A percentile compares a stretch with the other conserved stretches of the same genome.
These are phyloP conservation scores for Canariomyces notabilis DNA, from an alignment of 2,329 filamentous ascomycete genomes.

Conservation along the genomic window DNA sequence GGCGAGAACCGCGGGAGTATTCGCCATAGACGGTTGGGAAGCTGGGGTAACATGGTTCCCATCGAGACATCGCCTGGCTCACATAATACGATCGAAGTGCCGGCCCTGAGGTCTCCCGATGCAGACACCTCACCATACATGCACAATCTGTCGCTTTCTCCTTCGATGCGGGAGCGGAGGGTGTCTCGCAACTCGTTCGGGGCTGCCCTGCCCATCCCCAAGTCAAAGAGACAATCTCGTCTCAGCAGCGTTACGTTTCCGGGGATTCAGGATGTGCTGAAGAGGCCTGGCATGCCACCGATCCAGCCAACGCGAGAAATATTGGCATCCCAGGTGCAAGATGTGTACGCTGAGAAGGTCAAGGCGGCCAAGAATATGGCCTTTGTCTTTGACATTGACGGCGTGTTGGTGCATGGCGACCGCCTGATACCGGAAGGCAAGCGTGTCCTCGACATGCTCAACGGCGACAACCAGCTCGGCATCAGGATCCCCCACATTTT, in stretches of 20 bases:
- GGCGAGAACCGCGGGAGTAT: constrained; percentile 2
- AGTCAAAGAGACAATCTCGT: constrained; percentile 63
- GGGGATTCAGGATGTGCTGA: constrained; percentile 33
- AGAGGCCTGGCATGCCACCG: constrained; percentile 52
- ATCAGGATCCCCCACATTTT: constrained; percentile 75
- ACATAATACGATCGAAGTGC: constrained; percentile 60
- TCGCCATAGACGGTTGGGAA: constrained; percentile 2
- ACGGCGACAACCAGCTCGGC: constrained; percentile 70
- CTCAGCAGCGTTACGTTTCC: constrained; percentile 53
- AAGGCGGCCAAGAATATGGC: constrained; percentile 71
- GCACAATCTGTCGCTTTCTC: constrained; percentile 65
- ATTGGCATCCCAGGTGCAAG: constrained; percentile 65
- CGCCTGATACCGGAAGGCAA: constrained; percentile 63
- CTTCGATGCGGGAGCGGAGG: constrained; percentile 62
- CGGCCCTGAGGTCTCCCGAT: constrained; percentile 62
- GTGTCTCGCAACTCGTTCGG: constrained; percentile 73
- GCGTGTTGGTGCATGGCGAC: constrained; percentile 70
- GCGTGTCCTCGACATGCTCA: constrained; percentile 63
- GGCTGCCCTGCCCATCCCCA: constrained; percentile 65
- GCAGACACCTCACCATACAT: constrained; percentile 65
- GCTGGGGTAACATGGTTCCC: constrained; percentile 15
- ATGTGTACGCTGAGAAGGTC: constrained; percentile 61
- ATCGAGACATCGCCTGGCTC: constrained; percentile 27
- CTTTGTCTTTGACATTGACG: constrained; percentile 76
- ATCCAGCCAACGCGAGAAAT: constrained; percentile 61